Base-by-base conservation (phyloP, 768 basidiomycete genomes). In the Boletus rex-veris region DNA sequence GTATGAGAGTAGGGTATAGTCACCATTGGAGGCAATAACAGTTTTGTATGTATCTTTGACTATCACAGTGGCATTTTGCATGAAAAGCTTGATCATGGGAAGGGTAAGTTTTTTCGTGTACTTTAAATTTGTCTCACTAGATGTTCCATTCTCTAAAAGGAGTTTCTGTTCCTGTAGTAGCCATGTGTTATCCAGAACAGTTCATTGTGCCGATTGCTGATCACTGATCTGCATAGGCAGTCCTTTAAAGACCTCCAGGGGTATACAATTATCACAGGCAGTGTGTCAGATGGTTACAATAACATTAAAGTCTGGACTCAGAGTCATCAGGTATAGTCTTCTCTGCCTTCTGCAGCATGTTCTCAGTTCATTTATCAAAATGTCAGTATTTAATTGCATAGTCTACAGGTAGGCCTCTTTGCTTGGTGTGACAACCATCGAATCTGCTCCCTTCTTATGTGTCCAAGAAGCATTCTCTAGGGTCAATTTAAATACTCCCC, bases 251-350 rank as follows among this genome's bases (percentile, higher is more conserved):
- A 39, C 2, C 15, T 39, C 1, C 30, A 48, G 7, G 41, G 46
- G 10, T 54, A 35, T 14, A 37, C 16, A 1, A 41, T 54, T 12
- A 16, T 48, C 1, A 54, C n/a, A 0, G 47, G 26, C 2, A 54
- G 40, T 38, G 40, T 36, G 0, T 16, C 15, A 12, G 26, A 48
- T 3, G n/a, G 53, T 38, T 46, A 54, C 15, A 54, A 18, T 26
- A 48, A 21, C 36, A 40, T 54, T 26, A 54, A 54, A 15, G 53
- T 54, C 3, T 54, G 47, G 46, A 48, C 33, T 30, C 19, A 45
- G 14, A 21, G 5, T 7, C 28, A 36, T 35, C 31, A 45, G 8
- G 33, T 35, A 30, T 18, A 31, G 30, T 31, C 30, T 21, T 21
- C n/a, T n/a, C n/a, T n/a, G n/a, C n/a, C n/a, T n/a, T n/a, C n/a